Base-by-base conservation (phyloP, 768 basidiomycete species). In the Lentinula sp. region DNA sequence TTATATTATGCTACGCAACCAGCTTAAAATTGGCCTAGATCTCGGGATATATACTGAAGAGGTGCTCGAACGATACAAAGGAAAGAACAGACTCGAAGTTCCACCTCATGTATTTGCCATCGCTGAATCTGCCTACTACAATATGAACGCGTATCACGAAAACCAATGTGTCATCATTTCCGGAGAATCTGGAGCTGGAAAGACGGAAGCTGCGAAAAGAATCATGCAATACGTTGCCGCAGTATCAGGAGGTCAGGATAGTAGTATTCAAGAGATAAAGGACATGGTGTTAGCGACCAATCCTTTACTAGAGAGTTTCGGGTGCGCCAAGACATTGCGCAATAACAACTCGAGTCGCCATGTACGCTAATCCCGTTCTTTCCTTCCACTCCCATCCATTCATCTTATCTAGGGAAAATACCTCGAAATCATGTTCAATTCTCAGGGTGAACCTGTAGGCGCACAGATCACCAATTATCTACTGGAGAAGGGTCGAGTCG, bases 191-290 rank as follows among this genome's bases (percentile, higher is more conserved):
- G 97, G 97, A 55, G 97, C 97, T 4, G 97, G 97, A 55, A 99
- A 99, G 81, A 99, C 97, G 3, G 97, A 98, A 74, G 97, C 97
- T 3, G 97, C 97, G 20, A 98, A 98, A 73, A 86, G 95, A 53
- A 98, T 99, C 74, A 99, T 99, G 97, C 95, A 98, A 72, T 99
- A 99, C 70, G 96, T 99, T 66, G 97, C 97, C 15, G 97, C 93
- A 9, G 97, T 98, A 0, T 94, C 93, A 15, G 92, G 93, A 51
- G 90, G 84, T 23, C 85, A 86, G 64, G 91, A 93, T 68, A 89
- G 83, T 68, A 93, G 92, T 66, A 98, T 98, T 62, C 92, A 97
- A 72, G 90, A 96, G 73, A 95, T 98, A 72, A 98, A 98, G 78
- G 95, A 98, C 71, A 99, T 99, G 97, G 97, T 99, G 16, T 79